Evolutionary conservation across 1,284 basidiomycete genomes (phyloP).

Genomic region (Grifola frondosa): DNA sequence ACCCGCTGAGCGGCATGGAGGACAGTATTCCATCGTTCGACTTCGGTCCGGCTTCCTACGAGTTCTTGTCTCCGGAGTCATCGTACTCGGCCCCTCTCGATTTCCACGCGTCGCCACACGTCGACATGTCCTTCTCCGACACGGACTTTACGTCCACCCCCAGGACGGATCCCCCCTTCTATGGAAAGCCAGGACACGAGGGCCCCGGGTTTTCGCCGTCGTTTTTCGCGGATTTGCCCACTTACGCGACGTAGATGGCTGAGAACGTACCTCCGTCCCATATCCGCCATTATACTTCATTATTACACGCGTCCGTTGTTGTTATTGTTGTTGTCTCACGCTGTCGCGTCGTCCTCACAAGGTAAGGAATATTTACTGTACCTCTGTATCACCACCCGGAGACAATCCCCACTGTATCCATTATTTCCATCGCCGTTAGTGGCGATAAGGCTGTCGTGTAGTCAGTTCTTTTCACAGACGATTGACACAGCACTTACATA

Average conservation of each 20-base stretch:
- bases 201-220: conserved; percentile 14
- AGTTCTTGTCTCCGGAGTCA: conserved; percentile 21
- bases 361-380: conserved; percentile 13
- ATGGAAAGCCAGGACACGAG: conserved; percentile 15
- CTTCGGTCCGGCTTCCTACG: conserved; percentile 15
- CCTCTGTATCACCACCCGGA: conserved; percentile 21
- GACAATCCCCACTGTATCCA: conserved; percentile 23
- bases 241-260: conserved; percentile 22
- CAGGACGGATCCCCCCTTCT: conserved; percentile 19
- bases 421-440: conserved; percentile 13
- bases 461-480: conserved; percentile 10
- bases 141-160: conserved; percentile 13
- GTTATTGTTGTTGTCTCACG: conserved; percentile 20
- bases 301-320: conserved; percentile 23
- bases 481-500: conserved; percentile 10
- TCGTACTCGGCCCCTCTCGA: conserved; percentile 8
- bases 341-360: conserved; percentile 7
- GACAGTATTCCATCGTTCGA: conserved; percentile 10
- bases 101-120: conserved; percentile 10
- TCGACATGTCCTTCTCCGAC: conserved; percentile 18
- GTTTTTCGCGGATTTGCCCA: conserved; percentile 14
- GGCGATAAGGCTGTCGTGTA: conserved; percentile 10
- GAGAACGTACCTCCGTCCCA: conserved; percentile 3
- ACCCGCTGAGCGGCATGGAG: conserved; percentile 14
- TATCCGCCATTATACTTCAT: conserved; percentile 7